Base-by-base conservation (phyloP, 768 basidiomycete species). In the Mycena olivaceomarginata region DNA sequence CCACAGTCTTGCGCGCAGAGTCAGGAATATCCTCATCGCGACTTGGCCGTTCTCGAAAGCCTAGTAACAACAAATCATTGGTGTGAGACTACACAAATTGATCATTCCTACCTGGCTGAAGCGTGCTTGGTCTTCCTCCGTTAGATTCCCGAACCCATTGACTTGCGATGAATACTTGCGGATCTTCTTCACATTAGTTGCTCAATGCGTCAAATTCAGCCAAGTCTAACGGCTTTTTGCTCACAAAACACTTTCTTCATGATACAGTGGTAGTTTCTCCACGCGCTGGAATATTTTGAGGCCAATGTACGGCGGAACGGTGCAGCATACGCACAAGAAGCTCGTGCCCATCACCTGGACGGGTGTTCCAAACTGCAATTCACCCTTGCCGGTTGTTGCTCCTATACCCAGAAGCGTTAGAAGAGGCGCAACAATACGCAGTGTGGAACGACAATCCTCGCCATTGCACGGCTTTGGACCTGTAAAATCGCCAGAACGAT, bases 241-340 rank as follows among this genome's bases (percentile, higher is more conserved):
- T 9, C 31, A 31, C 31, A 31, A 31, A 31, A 31, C 31, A 31
- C 31, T 31, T 31, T 31, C 31, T 4, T n/a, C 7, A 6, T 45
- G 11, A 45, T 15, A 82, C 97, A 98, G 22, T 96, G 96, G 96
- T 96, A 98, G 82, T 98, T 97, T 77, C 96, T 92, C 96, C 96
- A 98, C 45, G 89, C 84, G 82, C 95, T 96, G 6, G 9, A 5
- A 63, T 39, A 12, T 31, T 20, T 65, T 69, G 40, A 56, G 59
- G 40, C 40, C 25, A 56, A 68, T 70, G 11, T 60, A n/a, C 18
- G 7, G 22, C 31, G 57, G 3, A 31, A 31, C 20, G 25, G 56
- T 45, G 57, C 63, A 75, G 53, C 39, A 67, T 48, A 71, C 66
- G 86, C 88, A 95, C 95, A 94, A 95, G 80, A 83, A 89, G 11